Percentiles rank a stretch among this genome's conserved stretches.
phyloP scores from a whole-genome alignment of 73 alveolate species.

The Paramecium sexaurelia region DNA sequence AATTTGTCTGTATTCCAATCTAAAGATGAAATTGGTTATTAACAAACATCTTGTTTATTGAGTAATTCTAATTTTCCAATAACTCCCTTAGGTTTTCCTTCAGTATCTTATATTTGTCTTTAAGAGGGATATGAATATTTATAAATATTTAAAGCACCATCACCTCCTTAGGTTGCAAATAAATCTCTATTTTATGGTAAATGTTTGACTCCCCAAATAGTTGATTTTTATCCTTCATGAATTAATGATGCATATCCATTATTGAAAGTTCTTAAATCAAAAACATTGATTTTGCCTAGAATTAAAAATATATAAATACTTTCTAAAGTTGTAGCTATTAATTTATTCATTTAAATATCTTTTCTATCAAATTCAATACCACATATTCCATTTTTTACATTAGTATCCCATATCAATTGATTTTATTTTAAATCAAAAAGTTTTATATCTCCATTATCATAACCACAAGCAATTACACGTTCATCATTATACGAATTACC shows the following conservation, averaged over 20 bases:
- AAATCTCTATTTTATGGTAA: conserved; percentile 98
- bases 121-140: conserved; percentile 97
- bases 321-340: conserved; percentile 92
- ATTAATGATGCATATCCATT: conserved; percentile 96
- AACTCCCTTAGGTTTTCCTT: conserved; percentile 96
- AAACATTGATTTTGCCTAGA: conserved; percentile 90
- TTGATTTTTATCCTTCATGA: conserved; percentile 97
- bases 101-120: conserved; percentile 94
- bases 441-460: conserved; percentile 99
- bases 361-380: conserved; percentile 97
- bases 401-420: conserved; percentile 97
- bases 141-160: conserved; percentile 94
- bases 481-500: conserved; percentile 94
- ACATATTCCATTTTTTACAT: conserved; percentile 97
- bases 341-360: conserved; percentile 97
- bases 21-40: conserved; percentile 97
- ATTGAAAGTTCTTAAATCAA: conserved; percentile 96
- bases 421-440: conserved; percentile 96
- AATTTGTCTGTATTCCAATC: conserved; percentile 99
- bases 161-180: conserved; percentile 95
- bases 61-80: conserved; percentile 95
- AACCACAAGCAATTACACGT: conserved; percentile 95
- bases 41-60: conserved; percentile 93
- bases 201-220: conserved; percentile 98
- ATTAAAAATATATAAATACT: background rate